These are phyloP conservation scores for Rhizophora mangle DNA, from an alignment of 345 rosid genomes.

Conservation along the genomic window DNA sequence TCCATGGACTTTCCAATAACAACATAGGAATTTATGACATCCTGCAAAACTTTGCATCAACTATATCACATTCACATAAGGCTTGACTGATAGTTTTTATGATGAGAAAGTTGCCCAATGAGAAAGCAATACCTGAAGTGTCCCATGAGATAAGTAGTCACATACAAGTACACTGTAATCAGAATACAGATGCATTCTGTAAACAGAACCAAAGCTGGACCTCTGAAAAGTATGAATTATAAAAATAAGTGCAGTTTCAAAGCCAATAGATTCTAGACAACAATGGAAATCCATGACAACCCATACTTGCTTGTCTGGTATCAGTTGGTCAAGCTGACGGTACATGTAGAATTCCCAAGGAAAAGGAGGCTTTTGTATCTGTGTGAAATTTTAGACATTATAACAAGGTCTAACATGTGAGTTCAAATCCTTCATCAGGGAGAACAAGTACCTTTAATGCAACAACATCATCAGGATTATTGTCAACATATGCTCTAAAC, in stretches of 20 bases:
- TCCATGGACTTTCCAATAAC: conserved; percentile 82
- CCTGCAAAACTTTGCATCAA: conserved; percentile 44
- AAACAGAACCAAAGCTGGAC: conserved; percentile 76
- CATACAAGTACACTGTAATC: conserved; percentile 85
- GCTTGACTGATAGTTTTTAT: background rate
- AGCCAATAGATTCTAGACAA: conserved; percentile 13
- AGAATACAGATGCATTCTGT: conserved; percentile 59
- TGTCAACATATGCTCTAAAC: conserved; percentile 63
- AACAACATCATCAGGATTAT: conserved; percentile 73
- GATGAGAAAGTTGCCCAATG: background rate
- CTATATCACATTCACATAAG: conserved; percentile 10
- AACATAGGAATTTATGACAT: conserved; percentile 76
- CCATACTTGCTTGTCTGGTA: conserved; percentile 60
- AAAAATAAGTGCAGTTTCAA: conserved; percentile 6
- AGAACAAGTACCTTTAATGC: conserved; percentile 63
- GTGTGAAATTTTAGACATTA: conserved; percentile 22
- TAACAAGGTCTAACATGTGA: conserved; percentile 2
- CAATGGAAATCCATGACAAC: conserved; percentile 9
- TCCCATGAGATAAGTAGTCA: conserved; percentile 76
- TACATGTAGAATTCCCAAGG: conserved; percentile 98
- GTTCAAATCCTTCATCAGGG: background rate
- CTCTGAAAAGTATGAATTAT: conserved; percentile 52
- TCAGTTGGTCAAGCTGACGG: conserved; percentile 81
- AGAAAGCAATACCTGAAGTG: conserved; percentile 60
- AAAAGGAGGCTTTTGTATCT: conserved; percentile 92